Conservation (phyloP, 768 basidiomycete species). For the Chalciporus sphaerocephalus region DNA sequence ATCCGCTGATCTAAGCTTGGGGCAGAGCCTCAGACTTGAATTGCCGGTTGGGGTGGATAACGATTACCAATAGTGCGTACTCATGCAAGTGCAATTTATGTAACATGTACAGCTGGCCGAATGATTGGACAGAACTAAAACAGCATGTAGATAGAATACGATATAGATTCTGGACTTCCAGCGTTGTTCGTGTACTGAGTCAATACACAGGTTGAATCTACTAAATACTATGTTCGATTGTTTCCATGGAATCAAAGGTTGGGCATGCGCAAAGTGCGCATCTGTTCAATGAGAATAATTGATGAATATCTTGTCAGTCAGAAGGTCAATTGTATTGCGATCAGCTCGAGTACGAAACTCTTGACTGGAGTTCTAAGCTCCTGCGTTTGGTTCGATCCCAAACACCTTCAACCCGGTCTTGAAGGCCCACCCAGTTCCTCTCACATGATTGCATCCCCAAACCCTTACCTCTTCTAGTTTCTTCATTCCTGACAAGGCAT, state of each 20-base stretch:
- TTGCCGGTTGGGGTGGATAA: no score
- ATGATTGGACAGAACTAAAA: no score
- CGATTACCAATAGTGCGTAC: no score
- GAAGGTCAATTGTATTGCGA: no score
- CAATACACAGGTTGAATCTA: no score
- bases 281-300: not conserved
- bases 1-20: not conserved
- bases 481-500: slow-evolving; percentile 47
- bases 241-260: not conserved
- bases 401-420: slow-evolving; percentile 33
- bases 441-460: slow-evolving; percentile 53
- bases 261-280: not conserved
- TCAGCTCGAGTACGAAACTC: no score
- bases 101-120: no score
- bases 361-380: slow-evolving; percentile 1
- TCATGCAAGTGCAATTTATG: no score
- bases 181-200: no score
- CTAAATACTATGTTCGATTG: no score
- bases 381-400: slow-evolving; percentile 40
- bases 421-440: slow-evolving; percentile 37
- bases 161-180: no score
- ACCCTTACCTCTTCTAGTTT: slow-evolving; percentile 44
- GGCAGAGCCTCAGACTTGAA: not conserved
- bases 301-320: not conserved
- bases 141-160: no score